Conservation (phyloP, 176 grass and related monocot species). For the Phoenix roebelenii region DNA sequence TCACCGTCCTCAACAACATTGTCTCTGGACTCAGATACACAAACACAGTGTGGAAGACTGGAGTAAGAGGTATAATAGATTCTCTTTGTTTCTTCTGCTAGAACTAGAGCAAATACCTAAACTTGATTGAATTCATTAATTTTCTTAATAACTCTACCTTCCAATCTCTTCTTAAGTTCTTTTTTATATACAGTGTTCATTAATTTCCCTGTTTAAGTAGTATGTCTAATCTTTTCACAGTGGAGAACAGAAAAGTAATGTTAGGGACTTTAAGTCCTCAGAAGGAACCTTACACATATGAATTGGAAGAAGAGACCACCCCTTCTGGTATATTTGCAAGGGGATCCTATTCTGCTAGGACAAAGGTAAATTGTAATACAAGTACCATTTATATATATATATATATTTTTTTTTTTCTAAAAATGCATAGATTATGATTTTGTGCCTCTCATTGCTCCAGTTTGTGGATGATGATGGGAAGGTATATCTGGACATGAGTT, state of each 20-base stretch:
- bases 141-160: too few relatives aligned
- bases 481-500: conserved; percentile 75
- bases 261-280: conserved; percentile 91
- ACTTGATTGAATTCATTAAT: too few relatives aligned
- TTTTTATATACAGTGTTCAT: too few relatives aligned
- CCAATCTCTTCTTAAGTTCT: too few relatives aligned
- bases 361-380: conserved; percentile 35
- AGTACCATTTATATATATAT: not conserved
- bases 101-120: not conserved
- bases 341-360: conserved; percentile 68
- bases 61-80: conserved; percentile 49
- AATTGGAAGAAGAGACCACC: conserved; percentile 76
- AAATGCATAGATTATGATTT: not conserved
- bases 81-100: not conserved
- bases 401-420: not conserved
- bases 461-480: conserved; percentile 88
- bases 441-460: conserved; percentile 17
- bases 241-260: conserved; percentile 84
- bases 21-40: conserved; percentile 87
- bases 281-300: conserved; percentile 57
- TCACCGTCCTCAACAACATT: conserved; percentile 75
- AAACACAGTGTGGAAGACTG: conserved; percentile 85
- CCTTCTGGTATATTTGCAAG: conserved; percentile 75
- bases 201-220: too few relatives aligned
- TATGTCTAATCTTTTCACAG: conserved; percentile 19